Evolutionary conservation across 345 rosid species (phyloP).

Genomic region (Linum trigynum): DNA sequence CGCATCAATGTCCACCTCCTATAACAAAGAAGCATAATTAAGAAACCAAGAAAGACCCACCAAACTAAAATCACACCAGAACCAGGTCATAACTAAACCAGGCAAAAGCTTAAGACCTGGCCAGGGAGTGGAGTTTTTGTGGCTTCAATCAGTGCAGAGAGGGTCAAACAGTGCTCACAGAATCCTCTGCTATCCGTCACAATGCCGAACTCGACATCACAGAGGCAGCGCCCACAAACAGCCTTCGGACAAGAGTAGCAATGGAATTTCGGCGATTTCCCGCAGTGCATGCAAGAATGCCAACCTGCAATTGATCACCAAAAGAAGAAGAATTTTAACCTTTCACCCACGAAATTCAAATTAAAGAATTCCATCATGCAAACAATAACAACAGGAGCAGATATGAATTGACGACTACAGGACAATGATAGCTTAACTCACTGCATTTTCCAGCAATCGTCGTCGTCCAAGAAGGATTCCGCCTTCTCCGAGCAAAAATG

Average conservation of each 20-base stretch:
- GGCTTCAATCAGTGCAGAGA: not conserved
- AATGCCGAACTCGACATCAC: conserved; percentile 12
- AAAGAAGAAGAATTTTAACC: not conserved
- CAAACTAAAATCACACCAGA: not conserved
- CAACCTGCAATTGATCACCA: conserved; percentile 9
- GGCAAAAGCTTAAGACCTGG: not conserved
- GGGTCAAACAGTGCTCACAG: conserved; percentile 13
- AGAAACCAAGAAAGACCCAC: not conserved
- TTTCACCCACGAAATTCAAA: not conserved
- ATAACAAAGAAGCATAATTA: not conserved
- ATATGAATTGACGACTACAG: not conserved
- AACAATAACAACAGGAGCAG: not conserved
- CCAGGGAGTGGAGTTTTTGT: not conserved
- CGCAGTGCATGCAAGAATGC: conserved; percentile 18
- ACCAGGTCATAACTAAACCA: not conserved
- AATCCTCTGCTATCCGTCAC: conserved; percentile 19
- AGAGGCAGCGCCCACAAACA: conserved; percentile 16
- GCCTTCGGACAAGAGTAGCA: conserved; percentile 28
- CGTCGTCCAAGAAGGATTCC: not conserved
- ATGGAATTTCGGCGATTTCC: conserved; percentile 9
- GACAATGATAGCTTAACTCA: not conserved
- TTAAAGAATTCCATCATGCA: not conserved
- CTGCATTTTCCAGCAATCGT: conserved; percentile 22
- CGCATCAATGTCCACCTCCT: conserved; percentile 30
- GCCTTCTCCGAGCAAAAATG: conserved; percentile 12